Conservation (phyloP, 1,284 basidiomycete species). For the Anthracocystis setariae region DNA sequence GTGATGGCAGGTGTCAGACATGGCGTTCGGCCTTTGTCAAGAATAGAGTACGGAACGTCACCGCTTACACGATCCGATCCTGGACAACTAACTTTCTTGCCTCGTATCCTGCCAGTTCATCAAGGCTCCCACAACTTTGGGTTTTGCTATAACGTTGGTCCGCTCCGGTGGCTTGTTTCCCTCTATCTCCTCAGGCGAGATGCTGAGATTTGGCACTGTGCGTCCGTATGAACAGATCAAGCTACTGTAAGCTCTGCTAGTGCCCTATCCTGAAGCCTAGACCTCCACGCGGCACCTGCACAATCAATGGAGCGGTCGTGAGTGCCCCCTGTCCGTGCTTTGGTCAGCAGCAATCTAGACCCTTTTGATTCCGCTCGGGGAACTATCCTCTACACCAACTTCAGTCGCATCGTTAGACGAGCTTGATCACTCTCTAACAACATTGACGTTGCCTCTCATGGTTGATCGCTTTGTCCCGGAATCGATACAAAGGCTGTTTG, state of each 20-base stretch:
- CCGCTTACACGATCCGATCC: slow-evolving; percentile 43
- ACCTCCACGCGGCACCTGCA: no score
- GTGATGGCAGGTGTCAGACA: slow-evolving; percentile 21
- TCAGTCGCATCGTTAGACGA: background rate
- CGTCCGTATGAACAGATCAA: no score
- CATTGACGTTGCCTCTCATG: slow-evolving; percentile 7
- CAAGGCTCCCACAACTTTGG: no score
- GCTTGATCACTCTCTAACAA: no score
- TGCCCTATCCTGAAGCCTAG: no score
- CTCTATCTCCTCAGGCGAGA: no score
- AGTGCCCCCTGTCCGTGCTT: slow-evolving; percentile 5
- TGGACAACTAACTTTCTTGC: slow-evolving; percentile 1
- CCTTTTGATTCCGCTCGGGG: slow-evolving; percentile 5
- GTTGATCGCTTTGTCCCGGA: slow-evolving; percentile 8
- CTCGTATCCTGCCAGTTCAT: background rate
- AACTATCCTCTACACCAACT: background rate
- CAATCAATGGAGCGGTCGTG: background rate
- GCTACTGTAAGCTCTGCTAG: no score
- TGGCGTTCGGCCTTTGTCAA: background rate
- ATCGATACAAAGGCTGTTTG: slow-evolving; percentile 7
- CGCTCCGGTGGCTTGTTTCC: no score
- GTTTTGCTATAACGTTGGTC: no score
- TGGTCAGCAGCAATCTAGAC: slow-evolving; percentile 11
- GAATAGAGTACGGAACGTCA: slow-evolving; percentile 18
- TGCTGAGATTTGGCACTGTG: no score